Conservation (phyloP, 192 early-diverging fungal species). For the Allomyces javanicus region DNA sequence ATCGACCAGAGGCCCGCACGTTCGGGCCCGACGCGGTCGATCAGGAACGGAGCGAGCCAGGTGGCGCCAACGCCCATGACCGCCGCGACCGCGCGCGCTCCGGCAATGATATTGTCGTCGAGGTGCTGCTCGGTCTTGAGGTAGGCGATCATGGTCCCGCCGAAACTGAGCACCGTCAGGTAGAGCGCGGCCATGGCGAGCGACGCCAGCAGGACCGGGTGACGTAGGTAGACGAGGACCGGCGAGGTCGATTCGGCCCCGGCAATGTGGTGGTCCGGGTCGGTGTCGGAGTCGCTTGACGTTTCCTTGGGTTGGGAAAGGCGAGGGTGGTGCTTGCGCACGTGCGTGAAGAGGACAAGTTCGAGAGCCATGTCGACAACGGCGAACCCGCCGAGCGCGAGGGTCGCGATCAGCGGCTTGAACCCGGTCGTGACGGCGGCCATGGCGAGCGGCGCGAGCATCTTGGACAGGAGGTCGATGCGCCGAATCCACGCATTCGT, state of each 20-base stretch:
- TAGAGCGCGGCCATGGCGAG: background rate
- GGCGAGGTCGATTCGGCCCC: too few relatives aligned
- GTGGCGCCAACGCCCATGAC: background rate
- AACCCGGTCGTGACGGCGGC: background rate
- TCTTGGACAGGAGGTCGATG: background rate
- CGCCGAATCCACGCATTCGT: background rate
- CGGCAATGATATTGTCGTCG: background rate
- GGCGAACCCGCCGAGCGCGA: background rate
- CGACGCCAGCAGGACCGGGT: background rate
- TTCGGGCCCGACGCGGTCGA: background rate
- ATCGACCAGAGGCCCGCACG: background rate
- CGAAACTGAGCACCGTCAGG: slow-evolving; percentile 1
- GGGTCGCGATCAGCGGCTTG: background rate
- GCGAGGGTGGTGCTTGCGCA: background rate
- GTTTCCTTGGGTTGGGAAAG: background rate
- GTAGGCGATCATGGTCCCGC: background rate
- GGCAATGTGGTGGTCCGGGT: too few relatives aligned
- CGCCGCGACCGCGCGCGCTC: background rate
- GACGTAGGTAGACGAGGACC: background rate
- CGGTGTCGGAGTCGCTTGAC: too few relatives aligned
- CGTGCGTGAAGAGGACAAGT: background rate
- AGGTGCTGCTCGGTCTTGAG: background rate
- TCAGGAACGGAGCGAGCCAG: background rate
- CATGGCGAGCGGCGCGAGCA: background rate
- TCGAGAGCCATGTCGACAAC: background rate